A percentile compares a stretch with the other conserved stretches of the same genome.
These are phyloP conservation scores for Aegle marmelos DNA, from an alignment of 345 rosid species.

Conservation along the genomic window DNA sequence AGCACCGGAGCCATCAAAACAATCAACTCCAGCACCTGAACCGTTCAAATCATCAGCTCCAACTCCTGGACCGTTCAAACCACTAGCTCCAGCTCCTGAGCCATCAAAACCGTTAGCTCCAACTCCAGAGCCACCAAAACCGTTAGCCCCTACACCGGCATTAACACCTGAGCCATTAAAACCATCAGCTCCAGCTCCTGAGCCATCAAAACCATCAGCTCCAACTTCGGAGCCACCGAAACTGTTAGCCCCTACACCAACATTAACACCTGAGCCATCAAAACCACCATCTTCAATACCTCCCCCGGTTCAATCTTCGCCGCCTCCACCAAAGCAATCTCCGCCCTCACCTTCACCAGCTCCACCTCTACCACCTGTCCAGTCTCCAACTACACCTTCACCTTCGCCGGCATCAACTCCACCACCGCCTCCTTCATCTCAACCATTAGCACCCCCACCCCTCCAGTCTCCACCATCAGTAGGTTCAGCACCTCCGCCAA, in stretches of 20 bases:
- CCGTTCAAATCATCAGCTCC: not conserved
- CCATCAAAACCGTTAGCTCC: not conserved
- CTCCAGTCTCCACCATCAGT: constrained; percentile 18
- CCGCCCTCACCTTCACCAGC: not conserved
- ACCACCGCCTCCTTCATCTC: not conserved
- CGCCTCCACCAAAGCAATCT: not conserved
- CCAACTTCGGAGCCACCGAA: constrained; percentile 2
- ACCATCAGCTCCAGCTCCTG: not conserved
- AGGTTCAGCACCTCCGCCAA: constrained; percentile 10
- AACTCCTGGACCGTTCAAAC: not conserved
- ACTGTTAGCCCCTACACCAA: not conserved
- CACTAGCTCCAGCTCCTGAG: not conserved
- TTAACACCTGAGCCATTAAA: not conserved
- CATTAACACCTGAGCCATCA: not conserved
- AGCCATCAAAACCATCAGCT: not conserved
- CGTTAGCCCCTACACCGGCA: not conserved
- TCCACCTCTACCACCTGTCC: not conserved
- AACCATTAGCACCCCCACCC: constrained; percentile 13
- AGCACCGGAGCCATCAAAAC: not conserved
- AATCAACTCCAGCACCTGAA: not conserved
- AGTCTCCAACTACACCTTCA: not conserved
- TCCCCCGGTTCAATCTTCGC: not conserved
- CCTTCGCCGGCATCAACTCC: not conserved
- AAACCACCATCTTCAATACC: not conserved
- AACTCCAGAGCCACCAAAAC: constrained; percentile 3